Evolutionary conservation across 352 stramenopile genomes (phyloP).

Genomic region (Pythium coloratum): DNA sequence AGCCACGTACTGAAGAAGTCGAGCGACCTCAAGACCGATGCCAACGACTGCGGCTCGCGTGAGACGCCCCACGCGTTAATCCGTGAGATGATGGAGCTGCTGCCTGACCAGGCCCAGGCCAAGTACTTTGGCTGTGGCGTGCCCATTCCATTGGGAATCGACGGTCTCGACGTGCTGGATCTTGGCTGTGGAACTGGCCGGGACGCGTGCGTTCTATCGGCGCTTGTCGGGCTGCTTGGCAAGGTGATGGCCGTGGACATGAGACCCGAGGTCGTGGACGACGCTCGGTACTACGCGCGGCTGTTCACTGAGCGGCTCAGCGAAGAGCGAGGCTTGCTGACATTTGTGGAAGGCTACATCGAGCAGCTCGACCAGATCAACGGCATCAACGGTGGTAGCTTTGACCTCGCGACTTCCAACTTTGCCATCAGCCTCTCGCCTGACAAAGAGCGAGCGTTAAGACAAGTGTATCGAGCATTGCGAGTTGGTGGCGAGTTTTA

Average conservation of each 20-base stretch:
- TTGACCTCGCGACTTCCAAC: constrained; percentile 92
- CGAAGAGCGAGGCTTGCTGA: constrained; percentile 60
- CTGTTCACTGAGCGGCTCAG: constrained; percentile 82
- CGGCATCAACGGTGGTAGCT: constrained; percentile 50
- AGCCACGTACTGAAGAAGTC: constrained; percentile 37
- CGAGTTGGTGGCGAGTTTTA: constrained; percentile 88
- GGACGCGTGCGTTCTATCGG: constrained; percentile 84
- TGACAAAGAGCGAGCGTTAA: constrained; percentile 85
- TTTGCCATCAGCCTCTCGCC: constrained; percentile 90
- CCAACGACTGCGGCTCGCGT: constrained; percentile 47
- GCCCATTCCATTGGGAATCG: constrained; percentile 61
- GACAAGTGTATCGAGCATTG: constrained; percentile 72
- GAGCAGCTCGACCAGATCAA: constrained; percentile 72
- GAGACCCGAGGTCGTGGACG: constrained; percentile 78
- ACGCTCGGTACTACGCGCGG: constrained; percentile 50
- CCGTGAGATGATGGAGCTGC: constrained; percentile 44
- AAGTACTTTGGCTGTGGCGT: constrained; percentile 85
- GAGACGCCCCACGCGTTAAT: constrained; percentile 29
- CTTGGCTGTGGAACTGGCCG: constrained; percentile 83
- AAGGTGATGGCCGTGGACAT: constrained; percentile 89
- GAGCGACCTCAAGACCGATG: constrained; percentile 71
- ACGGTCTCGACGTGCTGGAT: constrained; percentile 69
- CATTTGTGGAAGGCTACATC: constrained; percentile 85
- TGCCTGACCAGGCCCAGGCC: constrained; percentile 52
- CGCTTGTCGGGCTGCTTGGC: constrained; percentile 73